Base-by-base conservation (phyloP, 768 basidiomycete species). In the Fistulinella prunicolor region DNA sequence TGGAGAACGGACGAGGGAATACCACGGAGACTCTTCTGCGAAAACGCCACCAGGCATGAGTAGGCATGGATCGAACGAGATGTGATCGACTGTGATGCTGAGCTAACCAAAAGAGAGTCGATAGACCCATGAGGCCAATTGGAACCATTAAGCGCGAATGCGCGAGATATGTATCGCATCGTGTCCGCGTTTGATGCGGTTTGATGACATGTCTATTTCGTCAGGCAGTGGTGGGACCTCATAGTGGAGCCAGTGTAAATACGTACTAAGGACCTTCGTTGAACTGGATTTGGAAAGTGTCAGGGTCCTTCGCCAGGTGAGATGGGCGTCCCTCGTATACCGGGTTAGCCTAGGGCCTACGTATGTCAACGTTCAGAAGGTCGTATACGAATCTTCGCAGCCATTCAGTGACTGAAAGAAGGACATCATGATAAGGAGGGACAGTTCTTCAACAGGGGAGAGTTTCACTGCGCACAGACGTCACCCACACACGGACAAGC, bases 51-150 rank as follows among this genome's bases (percentile, higher is more conserved):
- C 54, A 55, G 21, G 55, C 36, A 32, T 39, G 45, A 56, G 36
- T 50, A 61, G 43, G 45, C n/a, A n/a, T 35, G 54, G 60, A 63
- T 63, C 52, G 59, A 54, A 57, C 43, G n/a, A 59, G 61, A 59
- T 44, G 46, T 57, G 54, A 59, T 65, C 47, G 46, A 39, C 35
- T 48, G 53, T 53, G 59, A 45, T 32, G 38, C 40, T 34, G 26
- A 38, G 9, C 36, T 17, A 44, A 55, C 48, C 30, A 47, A 32
- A 53, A 51, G 19, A 47, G 36, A 45, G 47, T 44, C 46, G 40
- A 41, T 43, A 19, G 30, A 17, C 37, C 35, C 59, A 57, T 42
- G 61, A 58, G 61, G 62, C 30, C 44, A 44, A 42, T 37, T 38
- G 23, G 24, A n/a, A 56, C 47, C 46, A 46, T 49, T 26, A 46